These are phyloP conservation scores for Papiliotrema laurentii DNA, from an alignment of 1,284 basidiomycete species.

Conservation along the genomic window DNA sequence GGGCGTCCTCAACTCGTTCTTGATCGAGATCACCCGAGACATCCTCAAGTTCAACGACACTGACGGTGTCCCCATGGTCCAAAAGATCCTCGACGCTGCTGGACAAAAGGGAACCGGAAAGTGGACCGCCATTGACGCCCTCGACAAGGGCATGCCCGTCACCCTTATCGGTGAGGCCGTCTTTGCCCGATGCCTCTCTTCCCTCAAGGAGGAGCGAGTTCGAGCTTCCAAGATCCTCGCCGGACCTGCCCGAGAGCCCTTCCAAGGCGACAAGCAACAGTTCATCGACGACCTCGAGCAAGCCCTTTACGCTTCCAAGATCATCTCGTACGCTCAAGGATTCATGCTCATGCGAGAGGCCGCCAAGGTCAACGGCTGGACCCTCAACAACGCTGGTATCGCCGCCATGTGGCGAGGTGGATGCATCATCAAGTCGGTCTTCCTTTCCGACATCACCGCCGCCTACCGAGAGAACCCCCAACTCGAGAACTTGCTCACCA, in stretches of 20 bases:
- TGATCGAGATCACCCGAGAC: slow-evolving; percentile 95
- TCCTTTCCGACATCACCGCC: slow-evolving; percentile 86
- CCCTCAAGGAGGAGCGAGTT: slow-evolving; percentile 94
- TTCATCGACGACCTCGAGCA: slow-evolving; percentile 97
- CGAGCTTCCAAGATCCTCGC: slow-evolving; percentile 86
- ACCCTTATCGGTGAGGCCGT: slow-evolving; percentile 99
- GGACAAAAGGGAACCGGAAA: slow-evolving; percentile 99
- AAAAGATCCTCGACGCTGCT: slow-evolving; percentile 91
- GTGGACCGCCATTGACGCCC: slow-evolving; percentile 98
- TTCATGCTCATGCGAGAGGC: slow-evolving; percentile 99
- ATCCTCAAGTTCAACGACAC: slow-evolving; percentile 91
- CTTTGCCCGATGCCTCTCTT: slow-evolving; percentile 95
- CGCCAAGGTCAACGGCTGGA: slow-evolving; percentile 77
- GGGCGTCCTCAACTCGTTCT: slow-evolving; percentile 98
- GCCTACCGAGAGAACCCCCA: slow-evolving; percentile 84
- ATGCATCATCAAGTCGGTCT: slow-evolving; percentile 97
- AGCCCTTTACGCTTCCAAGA: slow-evolving; percentile 98
- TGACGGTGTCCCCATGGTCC: slow-evolving; percentile 83
- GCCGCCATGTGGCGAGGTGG: slow-evolving; percentile 99
- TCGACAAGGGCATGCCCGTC: slow-evolving; percentile 91
- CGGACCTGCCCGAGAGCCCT: slow-evolving; percentile 84
- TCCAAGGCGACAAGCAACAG: slow-evolving; percentile 97
- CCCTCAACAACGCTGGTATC: slow-evolving; percentile 78
- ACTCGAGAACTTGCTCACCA: slow-evolving; percentile 91
- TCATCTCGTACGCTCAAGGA: slow-evolving; percentile 98